Conservation (phyloP, 352 stramenopile species). For the Globisporangium rhizosaccharum region DNA sequence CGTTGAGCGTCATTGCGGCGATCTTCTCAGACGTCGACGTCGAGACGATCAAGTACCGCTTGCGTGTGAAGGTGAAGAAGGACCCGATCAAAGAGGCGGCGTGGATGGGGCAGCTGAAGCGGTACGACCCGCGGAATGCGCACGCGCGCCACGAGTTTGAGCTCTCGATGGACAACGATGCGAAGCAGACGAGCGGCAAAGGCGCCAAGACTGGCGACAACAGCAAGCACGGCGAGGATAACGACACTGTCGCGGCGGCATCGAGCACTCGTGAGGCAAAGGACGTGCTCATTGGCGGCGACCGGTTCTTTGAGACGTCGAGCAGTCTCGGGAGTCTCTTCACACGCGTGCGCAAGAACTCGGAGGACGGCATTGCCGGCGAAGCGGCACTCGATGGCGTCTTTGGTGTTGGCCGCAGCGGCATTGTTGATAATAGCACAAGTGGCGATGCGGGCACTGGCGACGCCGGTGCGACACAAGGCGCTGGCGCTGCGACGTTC, state of each 20-base stretch:
- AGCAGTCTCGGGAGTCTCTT: constrained; percentile 60
- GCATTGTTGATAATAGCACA: constrained; percentile 4
- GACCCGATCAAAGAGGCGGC: constrained; percentile 64
- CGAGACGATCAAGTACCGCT: constrained; percentile 44
- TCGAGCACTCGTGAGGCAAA: constrained; percentile 30
- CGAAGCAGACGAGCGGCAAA: constrained; percentile 15
- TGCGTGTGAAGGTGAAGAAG: constrained; percentile 41
- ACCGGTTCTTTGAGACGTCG: constrained; percentile 69
- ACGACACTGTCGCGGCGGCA: neutral
- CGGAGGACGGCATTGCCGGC: constrained; percentile 66
- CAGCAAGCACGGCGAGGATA: constrained; percentile 14
- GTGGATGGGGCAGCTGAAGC: constrained; percentile 74
- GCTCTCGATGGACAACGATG: constrained; percentile 25
- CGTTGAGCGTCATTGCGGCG: constrained; percentile 45
- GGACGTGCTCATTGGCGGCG: constrained; percentile 43
- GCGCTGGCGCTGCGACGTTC: constrained; percentile 29
- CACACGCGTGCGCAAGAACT: constrained; percentile 76
- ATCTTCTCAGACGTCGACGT: constrained; percentile 70
- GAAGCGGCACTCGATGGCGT: constrained; percentile 76
- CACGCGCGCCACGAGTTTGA: constrained; percentile 46
- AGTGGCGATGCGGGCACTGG: neutral
- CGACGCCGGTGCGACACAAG: neutral
- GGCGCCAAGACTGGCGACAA: constrained; percentile 10
- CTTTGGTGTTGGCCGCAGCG: constrained; percentile 23
- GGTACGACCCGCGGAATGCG: constrained; percentile 56